A percentile compares a stretch with the other conserved stretches of the same genome.
These are phyloP conservation scores for Malus sylvestris DNA, from an alignment of 306 rosid genomes.

Conservation along the genomic window DNA sequence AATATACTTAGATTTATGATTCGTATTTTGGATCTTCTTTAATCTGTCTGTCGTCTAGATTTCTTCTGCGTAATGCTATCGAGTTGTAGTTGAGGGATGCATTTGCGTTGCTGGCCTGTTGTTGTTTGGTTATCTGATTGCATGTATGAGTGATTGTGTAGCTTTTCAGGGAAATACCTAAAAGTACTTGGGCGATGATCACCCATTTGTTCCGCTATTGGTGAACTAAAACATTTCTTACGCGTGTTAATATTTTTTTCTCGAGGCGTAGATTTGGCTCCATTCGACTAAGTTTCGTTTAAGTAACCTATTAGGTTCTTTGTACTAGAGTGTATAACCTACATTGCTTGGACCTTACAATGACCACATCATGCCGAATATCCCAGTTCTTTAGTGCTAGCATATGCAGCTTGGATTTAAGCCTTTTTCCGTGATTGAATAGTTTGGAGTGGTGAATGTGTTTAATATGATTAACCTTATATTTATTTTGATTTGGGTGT, in stretches of 20 bases:
- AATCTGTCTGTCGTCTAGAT: neutral
- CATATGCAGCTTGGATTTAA: neutral
- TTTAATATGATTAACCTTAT: neutral
- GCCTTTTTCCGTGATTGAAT: neutral
- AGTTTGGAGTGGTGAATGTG: neutral
- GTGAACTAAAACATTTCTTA: neutral
- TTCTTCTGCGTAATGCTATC: neutral
- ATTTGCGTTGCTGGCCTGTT: neutral
- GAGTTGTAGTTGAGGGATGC: neutral
- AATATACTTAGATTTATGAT: constrained; percentile 1
- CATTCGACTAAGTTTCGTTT: neutral
- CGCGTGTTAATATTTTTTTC: neutral
- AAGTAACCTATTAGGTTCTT: neutral
- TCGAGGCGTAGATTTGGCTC: neutral
- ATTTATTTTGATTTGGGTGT: neutral
- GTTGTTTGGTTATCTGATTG: neutral
- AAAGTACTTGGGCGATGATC: neutral
- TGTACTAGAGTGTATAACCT: neutral
- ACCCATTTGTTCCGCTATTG: neutral
- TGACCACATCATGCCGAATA: neutral
- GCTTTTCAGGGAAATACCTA: neutral
- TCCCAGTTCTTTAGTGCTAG: neutral
- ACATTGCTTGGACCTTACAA: neutral
- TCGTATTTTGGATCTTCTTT: neutral
- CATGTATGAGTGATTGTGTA: neutral